Evolutionary conservation across 163 green algal genomes (phyloP), one percentile per base, ranked within the genome.

Genomic region (Scenedesmus sp.): DNA sequence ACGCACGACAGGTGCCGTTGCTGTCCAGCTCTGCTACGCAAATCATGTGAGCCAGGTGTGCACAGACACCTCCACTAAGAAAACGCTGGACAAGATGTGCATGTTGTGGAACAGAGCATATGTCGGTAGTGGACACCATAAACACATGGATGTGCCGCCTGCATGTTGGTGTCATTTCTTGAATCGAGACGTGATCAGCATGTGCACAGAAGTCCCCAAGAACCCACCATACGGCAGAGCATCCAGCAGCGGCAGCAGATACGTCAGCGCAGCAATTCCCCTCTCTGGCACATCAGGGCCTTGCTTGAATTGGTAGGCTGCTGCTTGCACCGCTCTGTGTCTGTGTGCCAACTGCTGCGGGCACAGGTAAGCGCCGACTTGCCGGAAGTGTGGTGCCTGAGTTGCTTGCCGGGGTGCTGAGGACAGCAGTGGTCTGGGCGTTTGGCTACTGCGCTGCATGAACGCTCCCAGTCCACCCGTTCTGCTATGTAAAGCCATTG

Each of bases 241-340:
- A 79, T 98, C 96, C 73, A 97, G 91, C 22, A 98, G 85, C 1
- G 96, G 96, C 43, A 98, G 91, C 2, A 98, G 88, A 88, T 98
- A 98, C 0, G 96, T 95, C 15, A 98, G 70, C 37, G 85, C 85
- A 72, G 85, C 85, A 40, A 90, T 53, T n/a, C 44, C 85, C 35
- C 72, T 72, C 26, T 90, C 85, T 76, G 85, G 72, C 33, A 56
- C 72, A 51, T 90, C 85, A 44, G 85, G 85, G 5, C 68, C 65
- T 73, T 51, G n/a, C 72, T 83, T 84, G 72, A 90, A 90, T n/a
- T 90, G 42, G 44, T 79, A 90, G 4, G 85, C 85, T 44, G 43
- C 44, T 43, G 51, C 73, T 51, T 88, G 83, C 40, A 88, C 42
- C 18, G 56, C 76, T 42, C 83, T 33, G 9, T 80, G 37, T n/a